These are phyloP conservation scores for Aquilaria sinensis DNA, from an alignment of 345 rosid species.

Conservation along the genomic window DNA sequence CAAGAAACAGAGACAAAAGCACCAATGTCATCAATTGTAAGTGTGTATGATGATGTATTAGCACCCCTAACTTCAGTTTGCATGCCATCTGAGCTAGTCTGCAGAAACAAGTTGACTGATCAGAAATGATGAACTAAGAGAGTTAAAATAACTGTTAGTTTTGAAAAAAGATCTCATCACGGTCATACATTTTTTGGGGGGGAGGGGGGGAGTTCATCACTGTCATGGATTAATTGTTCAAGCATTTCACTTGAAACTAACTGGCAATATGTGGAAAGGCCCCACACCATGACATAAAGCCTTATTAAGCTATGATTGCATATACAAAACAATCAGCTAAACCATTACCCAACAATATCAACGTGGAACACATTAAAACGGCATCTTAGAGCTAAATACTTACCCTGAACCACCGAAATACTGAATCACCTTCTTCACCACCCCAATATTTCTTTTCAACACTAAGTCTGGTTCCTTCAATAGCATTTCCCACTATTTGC, in stretches of 20 bases:
- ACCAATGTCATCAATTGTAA: slow-evolving; percentile 73
- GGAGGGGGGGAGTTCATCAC: no score
- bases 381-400: slow-evolving; percentile 9
- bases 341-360: slow-evolving; percentile 1
- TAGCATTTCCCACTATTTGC: slow-evolving; percentile 56
- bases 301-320: no score
- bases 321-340: background rate
- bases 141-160: no score
- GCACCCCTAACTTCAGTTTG: slow-evolving; percentile 73
- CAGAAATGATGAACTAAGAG: no score
- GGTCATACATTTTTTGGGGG: no score
- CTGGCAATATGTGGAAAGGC: background rate
- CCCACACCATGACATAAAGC: no score
- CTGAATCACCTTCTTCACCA: slow-evolving; percentile 92
- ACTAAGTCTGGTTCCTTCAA: slow-evolving; percentile 61
- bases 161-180: background rate
- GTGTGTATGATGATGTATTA: slow-evolving; percentile 45
- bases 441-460: slow-evolving; percentile 93
- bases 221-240: no score
- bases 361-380: background rate
- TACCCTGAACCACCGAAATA: slow-evolving; percentile 91
- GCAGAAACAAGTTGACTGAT: slow-evolving; percentile 26
- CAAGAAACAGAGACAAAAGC: slow-evolving; percentile 81
- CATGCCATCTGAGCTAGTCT: slow-evolving; percentile 67
- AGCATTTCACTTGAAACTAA: background rate